Conservation (phyloP, 768 basidiomycete genomes). For the Termitomyces sp. region DNA sequence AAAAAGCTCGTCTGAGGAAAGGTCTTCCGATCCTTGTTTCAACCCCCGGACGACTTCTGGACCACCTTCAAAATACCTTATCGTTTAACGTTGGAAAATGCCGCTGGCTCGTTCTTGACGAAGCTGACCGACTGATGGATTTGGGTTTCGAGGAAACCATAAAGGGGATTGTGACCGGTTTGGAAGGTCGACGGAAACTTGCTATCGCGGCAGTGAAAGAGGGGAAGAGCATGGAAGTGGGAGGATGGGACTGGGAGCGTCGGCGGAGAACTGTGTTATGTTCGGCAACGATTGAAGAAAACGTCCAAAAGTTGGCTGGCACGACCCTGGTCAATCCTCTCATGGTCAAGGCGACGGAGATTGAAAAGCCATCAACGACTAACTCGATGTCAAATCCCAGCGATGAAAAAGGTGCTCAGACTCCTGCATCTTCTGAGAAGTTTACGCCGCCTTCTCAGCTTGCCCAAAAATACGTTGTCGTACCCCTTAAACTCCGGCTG, state of each 20-base stretch:
- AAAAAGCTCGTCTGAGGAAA: slow-evolving; percentile 92
- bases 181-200: slow-evolving; percentile 78
- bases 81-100: slow-evolving; percentile 92
- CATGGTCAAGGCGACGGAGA: slow-evolving; percentile 72
- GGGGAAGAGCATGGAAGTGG: slow-evolving; percentile 65
- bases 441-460: slow-evolving; percentile 96
- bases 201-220: slow-evolving; percentile 63
- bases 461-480: slow-evolving; percentile 83
- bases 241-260: slow-evolving; percentile 81
- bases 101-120: slow-evolving; percentile 94
- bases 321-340: slow-evolving; percentile 72
- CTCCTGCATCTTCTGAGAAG: slow-evolving; percentile 34
- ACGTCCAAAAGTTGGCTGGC: slow-evolving; percentile 91
- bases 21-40: slow-evolving; percentile 93
- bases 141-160: slow-evolving; percentile 97
- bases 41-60: slow-evolving; percentile 91
- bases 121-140: slow-evolving; percentile 97
- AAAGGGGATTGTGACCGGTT: slow-evolving; percentile 76
- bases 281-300: slow-evolving; percentile 94
- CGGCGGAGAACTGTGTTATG: slow-evolving; percentile 85
- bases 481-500: slow-evolving; percentile 90
- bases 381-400: slow-evolving; percentile 12
- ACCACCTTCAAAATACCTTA: slow-evolving; percentile 93
- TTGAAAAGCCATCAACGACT: slow-evolving; percentile 25
- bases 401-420: slow-evolving; percentile 12